Conservation (phyloP, 2,329 filamentous ascomycete genomes). For the Xylariaceae sp. region DNA sequence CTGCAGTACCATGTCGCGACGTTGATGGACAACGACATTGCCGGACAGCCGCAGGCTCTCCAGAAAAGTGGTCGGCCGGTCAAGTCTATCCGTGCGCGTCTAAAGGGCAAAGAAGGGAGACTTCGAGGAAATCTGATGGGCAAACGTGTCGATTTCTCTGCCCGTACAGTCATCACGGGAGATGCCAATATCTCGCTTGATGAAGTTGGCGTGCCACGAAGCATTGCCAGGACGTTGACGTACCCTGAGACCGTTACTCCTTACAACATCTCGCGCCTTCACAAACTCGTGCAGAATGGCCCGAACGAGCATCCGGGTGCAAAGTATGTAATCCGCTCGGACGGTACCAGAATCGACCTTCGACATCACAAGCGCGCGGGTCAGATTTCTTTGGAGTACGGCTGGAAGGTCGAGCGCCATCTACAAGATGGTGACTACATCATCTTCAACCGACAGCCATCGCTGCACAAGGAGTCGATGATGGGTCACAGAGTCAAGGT, state of each 20-base stretch:
- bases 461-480: slow-evolving; percentile 99
- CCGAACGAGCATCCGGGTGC: slow-evolving; percentile 93
- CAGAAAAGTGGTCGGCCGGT: slow-evolving; percentile 96
- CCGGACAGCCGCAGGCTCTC: slow-evolving; percentile 84
- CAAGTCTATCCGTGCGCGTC: slow-evolving; percentile 89
- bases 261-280: slow-evolving; percentile 93
- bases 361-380: slow-evolving; percentile 85
- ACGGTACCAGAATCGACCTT: slow-evolving; percentile 89
- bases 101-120: slow-evolving; percentile 99
- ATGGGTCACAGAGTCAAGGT: slow-evolving; percentile 97
- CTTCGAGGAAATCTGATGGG: slow-evolving; percentile 98
- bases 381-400: slow-evolving; percentile 82
- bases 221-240: slow-evolving; percentile 85
- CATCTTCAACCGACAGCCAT: slow-evolving; percentile 99
- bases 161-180: slow-evolving; percentile 98
- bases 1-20: slow-evolving; percentile 98
- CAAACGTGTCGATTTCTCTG: slow-evolving; percentile 98
- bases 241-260: slow-evolving; percentile 97
- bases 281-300: slow-evolving; percentile 82
- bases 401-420: slow-evolving; percentile 98
- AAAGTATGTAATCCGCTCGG: slow-evolving; percentile 90
- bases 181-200: slow-evolving; percentile 94
- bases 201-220: slow-evolving; percentile 92
- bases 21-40: slow-evolving; percentile 99
- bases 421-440: slow-evolving; percentile 95